Conservation (phyloP, 2,329 filamentous ascomycete species). For the Colletotrichum tropicicola region DNA sequence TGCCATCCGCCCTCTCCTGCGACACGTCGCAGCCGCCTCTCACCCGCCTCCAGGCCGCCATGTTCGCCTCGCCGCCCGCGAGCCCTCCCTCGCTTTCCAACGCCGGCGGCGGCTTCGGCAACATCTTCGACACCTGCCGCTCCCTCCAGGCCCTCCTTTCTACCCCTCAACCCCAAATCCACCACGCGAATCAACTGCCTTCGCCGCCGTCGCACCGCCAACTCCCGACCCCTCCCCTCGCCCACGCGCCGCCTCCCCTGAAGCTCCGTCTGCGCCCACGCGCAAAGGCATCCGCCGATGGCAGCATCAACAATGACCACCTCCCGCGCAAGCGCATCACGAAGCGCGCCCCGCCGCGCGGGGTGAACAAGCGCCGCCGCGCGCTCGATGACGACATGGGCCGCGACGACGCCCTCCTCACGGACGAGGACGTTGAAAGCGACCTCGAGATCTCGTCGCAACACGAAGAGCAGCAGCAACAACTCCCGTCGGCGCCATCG, state of each 20-base stretch:
- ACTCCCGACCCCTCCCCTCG: slow-evolving; percentile 65
- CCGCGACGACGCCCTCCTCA: slow-evolving; percentile 43
- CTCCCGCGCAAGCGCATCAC: slow-evolving; percentile 56
- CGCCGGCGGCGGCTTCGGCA: slow-evolving; percentile 58
- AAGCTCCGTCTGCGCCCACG: slow-evolving; percentile 66
- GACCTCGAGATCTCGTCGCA: slow-evolving; percentile 45
- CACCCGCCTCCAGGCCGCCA: slow-evolving; percentile 55
- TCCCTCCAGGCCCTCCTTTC: slow-evolving; percentile 68
- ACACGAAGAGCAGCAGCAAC: slow-evolving; percentile 29
- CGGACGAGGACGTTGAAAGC: slow-evolving; percentile 42
- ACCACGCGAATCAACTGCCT: slow-evolving; percentile 43
- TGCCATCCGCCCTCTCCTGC: slow-evolving; percentile 67
- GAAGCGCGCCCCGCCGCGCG: slow-evolving; percentile 59
- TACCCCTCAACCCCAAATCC: slow-evolving; percentile 41
- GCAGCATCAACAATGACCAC: slow-evolving; percentile 39
- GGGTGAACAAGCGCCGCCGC: slow-evolving; percentile 63
- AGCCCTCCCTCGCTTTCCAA: slow-evolving; percentile 59
- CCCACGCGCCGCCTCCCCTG: slow-evolving; percentile 58
- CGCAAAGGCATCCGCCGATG: slow-evolving; percentile 38
- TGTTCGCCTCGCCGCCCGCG: slow-evolving; percentile 68
- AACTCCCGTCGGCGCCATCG: slow-evolving; percentile 45
- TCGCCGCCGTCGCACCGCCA: slow-evolving; percentile 49
- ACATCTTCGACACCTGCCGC: slow-evolving; percentile 68
- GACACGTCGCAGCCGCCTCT: slow-evolving; percentile 59
- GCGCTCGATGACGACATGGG: slow-evolving; percentile 55